These are phyloP conservation scores for Ophiognomonia clavigignenti-juglandacearum DNA, from an alignment of 2,329 filamentous ascomycete species.

Conservation along the genomic window DNA sequence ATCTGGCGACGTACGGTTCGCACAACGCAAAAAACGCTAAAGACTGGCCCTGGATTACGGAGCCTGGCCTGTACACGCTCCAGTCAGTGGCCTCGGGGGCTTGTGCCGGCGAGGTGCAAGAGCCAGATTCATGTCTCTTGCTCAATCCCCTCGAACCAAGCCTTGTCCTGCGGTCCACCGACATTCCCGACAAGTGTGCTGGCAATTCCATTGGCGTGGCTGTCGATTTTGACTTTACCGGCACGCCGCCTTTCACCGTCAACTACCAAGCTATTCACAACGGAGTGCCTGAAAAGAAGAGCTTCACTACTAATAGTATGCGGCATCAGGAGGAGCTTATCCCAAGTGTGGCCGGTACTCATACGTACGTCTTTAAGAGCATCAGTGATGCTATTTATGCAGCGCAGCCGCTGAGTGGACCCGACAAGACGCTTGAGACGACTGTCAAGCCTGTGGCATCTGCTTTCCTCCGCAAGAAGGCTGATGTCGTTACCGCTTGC, in stretches of 20 bases:
- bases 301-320: conserved; percentile 60
- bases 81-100: conserved; percentile 73
- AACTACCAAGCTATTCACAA: conserved; percentile 68
- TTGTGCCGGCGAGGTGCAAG: conserved; percentile 83
- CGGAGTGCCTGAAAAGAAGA: conserved; percentile 49
- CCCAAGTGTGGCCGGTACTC: conserved; percentile 75
- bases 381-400: conserved; percentile 82
- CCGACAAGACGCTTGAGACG: conserved; percentile 68
- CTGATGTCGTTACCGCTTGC: conserved; percentile 62
- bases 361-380: conserved; percentile 78
- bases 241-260: conserved; percentile 86
- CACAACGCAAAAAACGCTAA: conserved; percentile 57
- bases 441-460: conserved; percentile 90
- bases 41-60: conserved; percentile 64
- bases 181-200: conserved; percentile 91
- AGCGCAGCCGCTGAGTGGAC: conserved; percentile 55
- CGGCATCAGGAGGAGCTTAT: conserved; percentile 81
- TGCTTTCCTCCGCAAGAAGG: conserved; percentile 60
- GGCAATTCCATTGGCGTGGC: conserved; percentile 87
- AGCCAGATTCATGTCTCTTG: conserved; percentile 89
- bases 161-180: conserved; percentile 67
- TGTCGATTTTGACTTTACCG: conserved; percentile 84
- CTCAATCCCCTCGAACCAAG: conserved; percentile 87
- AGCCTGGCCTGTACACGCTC: conserved; percentile 82
- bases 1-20: conserved; percentile 51